Evolutionary conservation across 2,329 filamentous ascomycete species (phyloP).

Genomic region (Monosporascus sp.): DNA sequence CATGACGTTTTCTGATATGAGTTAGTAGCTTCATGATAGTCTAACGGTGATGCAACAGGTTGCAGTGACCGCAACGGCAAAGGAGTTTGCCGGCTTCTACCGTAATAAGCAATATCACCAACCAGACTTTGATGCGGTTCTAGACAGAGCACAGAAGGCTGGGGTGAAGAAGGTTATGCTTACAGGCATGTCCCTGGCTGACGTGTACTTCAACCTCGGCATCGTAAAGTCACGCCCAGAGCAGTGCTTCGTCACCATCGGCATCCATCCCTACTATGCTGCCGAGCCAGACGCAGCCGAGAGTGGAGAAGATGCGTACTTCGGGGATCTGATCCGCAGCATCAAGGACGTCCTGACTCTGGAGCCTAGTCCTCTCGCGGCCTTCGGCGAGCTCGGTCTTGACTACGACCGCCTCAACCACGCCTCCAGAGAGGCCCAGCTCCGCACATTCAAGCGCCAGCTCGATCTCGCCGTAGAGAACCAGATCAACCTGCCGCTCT

Average conservation of each 20-base stretch:
- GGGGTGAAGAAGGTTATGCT: conserved; percentile 37
- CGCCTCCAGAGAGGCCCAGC: conserved; percentile 35
- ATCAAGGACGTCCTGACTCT: conserved; percentile 20
- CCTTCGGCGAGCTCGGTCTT: conserved; percentile 44
- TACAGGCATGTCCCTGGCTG: conserved; percentile 31
- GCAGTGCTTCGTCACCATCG: conserved; percentile 39
- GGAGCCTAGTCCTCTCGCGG: conserved; percentile 28
- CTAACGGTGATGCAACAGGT: conserved; percentile 17
- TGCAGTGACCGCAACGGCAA: conserved; percentile 32
- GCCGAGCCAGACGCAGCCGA: conserved; percentile 29
- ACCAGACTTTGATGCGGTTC: conserved; percentile 35
- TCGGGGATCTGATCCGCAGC: conserved; percentile 17
- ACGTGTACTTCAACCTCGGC: conserved; percentile 21
- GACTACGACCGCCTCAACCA: conserved; percentile 42
- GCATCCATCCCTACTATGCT: conserved; percentile 46
- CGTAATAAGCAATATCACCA: conserved; percentile 42
- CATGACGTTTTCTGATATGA: neutral
- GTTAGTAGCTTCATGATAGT: neutral
- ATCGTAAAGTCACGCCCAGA: conserved; percentile 23
- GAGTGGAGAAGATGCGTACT: conserved; percentile 9
- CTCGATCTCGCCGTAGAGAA: conserved; percentile 32
- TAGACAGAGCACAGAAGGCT: conserved; percentile 34
- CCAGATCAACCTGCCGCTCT: conserved; percentile 30
- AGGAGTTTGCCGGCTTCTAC: conserved; percentile 45
- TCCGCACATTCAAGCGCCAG: conserved; percentile 34